phyloP scores from a whole-genome alignment of 2,329 filamentous ascomycete species.

The Aureobasidium vineae region DNA sequence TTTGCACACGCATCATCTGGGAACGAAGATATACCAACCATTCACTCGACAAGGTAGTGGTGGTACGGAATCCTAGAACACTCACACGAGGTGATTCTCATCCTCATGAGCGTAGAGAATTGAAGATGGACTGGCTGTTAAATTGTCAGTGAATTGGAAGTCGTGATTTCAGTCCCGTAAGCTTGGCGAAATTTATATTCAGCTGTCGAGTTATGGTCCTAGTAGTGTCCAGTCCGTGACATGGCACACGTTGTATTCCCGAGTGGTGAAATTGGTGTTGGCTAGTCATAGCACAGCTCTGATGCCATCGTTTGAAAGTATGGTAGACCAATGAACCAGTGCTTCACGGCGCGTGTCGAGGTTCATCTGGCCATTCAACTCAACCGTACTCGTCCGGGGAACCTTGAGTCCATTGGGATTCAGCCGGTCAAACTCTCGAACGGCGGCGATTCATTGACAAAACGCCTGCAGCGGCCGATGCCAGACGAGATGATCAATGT shows the following conservation, averaged over 20 bases:
- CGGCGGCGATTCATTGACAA: background rate
- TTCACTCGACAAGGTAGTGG: background rate
- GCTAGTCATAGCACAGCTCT: background rate
- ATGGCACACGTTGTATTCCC: background rate
- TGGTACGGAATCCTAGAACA: background rate
- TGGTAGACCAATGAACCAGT: background rate
- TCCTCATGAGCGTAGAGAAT: background rate
- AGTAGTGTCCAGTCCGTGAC: no score
- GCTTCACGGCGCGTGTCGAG: background rate
- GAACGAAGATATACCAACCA: background rate
- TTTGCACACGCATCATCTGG: background rate
- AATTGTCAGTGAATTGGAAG: no score
- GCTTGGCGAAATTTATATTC: no score
- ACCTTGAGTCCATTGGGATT: no score
- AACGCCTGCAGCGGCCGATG: background rate
- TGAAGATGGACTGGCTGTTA: background rate
- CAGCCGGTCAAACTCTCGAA: background rate
- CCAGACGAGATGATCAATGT: background rate
- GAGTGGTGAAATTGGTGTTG: background rate
- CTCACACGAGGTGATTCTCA: background rate
- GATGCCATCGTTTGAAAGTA: background rate
- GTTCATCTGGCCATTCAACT: background rate
- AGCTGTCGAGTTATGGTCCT: no score
- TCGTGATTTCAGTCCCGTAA: no score
- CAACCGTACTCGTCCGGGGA: background rate